Base-by-base conservation (phyloP, 768 basidiomycete species). In the Pholiota molesta region DNA sequence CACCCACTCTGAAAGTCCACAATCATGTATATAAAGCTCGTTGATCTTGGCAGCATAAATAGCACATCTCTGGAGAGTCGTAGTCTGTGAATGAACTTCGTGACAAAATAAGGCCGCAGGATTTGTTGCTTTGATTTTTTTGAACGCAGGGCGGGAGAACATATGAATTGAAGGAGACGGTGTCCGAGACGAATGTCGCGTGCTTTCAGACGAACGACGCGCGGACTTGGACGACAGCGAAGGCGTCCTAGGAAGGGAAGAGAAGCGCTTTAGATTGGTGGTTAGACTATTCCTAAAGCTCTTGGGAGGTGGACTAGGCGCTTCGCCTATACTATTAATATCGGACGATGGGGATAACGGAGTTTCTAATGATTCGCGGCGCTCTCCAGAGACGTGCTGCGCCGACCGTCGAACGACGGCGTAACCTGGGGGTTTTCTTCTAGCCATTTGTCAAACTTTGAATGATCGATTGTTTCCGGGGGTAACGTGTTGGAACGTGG, bases 11-110 rank as follows among this genome's bases (percentile, higher is more conserved):
- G 78, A 77, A 56, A 95, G 75, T 33, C 94, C 92, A 66, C 89
- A 90, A 68, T 94, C 90, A 68, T 85, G 87, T 62, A 81, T 77
- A 58, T 86, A 85, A 19, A 96, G 73, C 70, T 95, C 92, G 68
- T 93, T 92, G 65, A 95, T 92, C 77, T 94, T 95, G 66, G 79
- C 77, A 26, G 90, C 89, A 67, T 95, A 96, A 39, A 87, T 84
- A 23, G 76, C 70, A 62, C 89, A 91, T 52, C 94, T 82, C 68
- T 95, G 94, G 4, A 84, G 62, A 2, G 89, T 68, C 29, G 80
- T 87, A 64, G 78, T 83, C 72, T 81, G 81, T 14, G 74, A 69
- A 31, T 79, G 67, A 3, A 95, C 79, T 68, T 96, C 92, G 47
- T 81, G 77, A 67, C 83, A 91, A 65, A 81, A 81, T 86, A 95